Evolutionary conservation across 2,329 filamentous ascomycete genomes (phyloP).

Genomic region (Cladosporium cucumerinum): DNA sequence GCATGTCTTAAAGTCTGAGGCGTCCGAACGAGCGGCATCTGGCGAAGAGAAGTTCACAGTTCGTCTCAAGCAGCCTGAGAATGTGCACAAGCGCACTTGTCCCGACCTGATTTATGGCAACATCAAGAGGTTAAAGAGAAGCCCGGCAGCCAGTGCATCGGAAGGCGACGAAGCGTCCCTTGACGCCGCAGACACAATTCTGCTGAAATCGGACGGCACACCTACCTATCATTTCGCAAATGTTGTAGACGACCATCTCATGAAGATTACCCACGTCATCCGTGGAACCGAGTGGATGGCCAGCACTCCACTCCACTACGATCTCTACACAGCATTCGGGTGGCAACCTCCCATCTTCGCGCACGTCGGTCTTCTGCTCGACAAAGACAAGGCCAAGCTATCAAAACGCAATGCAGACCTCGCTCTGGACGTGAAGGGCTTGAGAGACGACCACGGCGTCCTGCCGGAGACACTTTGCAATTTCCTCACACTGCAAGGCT

Average conservation of each 20-base stretch:
- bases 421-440: constrained; percentile 58
- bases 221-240: constrained; percentile 98
- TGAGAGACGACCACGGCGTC: constrained; percentile 55
- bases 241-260: constrained; percentile 91
- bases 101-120: constrained; percentile 76
- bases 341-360: constrained; percentile 49
- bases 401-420: constrained; percentile 67
- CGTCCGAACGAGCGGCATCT: constrained; percentile 61
- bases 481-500: constrained; percentile 81
- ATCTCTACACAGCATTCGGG: constrained; percentile 49
- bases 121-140: constrained; percentile 46
- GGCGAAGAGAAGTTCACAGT: constrained; percentile 72
- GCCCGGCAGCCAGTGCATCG: constrained; percentile 27
- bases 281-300: constrained; percentile 95
- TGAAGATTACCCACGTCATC: constrained; percentile 95
- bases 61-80: constrained; percentile 64
- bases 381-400: constrained; percentile 48
- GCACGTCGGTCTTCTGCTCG: constrained; percentile 49
- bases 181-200: constrained; percentile 75
- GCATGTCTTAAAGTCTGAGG: constrained; percentile 62
- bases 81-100: constrained; percentile 57
- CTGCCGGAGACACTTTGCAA: constrained; percentile 67
- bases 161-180: constrained; percentile 33
- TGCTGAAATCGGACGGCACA: constrained; percentile 86
- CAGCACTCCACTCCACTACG: constrained; percentile 77